phyloP scores from a whole-genome alignment of 139 green algal genomes.

The Chlamydomonas urium region DNA sequence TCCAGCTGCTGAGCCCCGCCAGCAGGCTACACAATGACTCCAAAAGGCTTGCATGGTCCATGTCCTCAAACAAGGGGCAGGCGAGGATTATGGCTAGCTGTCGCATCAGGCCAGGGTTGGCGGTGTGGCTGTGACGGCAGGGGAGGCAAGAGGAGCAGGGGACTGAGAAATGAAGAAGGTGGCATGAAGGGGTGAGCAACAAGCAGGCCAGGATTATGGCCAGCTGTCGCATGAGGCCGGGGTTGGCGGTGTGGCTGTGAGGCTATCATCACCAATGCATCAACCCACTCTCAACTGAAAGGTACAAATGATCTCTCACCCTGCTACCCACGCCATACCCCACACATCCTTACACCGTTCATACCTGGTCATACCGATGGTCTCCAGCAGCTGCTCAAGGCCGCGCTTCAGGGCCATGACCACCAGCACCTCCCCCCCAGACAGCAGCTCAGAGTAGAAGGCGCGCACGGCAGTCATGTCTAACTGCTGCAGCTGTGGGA shows the following conservation, averaged over 20 bases:
- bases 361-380: neutral
- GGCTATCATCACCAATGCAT: neutral
- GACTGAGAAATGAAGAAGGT: neutral
- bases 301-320: neutral
- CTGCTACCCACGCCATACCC: conserved; percentile 4
- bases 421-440: neutral
- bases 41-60: conserved; percentile 11
- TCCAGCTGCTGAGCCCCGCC: neutral
- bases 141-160: neutral
- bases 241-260: neutral
- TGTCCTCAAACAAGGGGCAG: conserved; percentile 17
- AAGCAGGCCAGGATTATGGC: neutral
- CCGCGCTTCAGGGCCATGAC: conserved; percentile 4
- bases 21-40: conserved; percentile 9
- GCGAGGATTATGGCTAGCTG: conserved; percentile 13
- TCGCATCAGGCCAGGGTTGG: neutral
- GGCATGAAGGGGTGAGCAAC: neutral
- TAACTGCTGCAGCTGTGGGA: neutral
- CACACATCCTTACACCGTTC: neutral
- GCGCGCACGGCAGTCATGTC: neutral
- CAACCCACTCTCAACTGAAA: neutral
- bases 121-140: neutral
- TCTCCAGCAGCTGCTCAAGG: conserved; percentile 7
- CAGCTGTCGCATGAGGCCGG: neutral
- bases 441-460: conserved; percentile 3